Evolutionary conservation across 176 grass and related monocot species (phyloP).

Genomic region (Leersia perrieri): DNA sequence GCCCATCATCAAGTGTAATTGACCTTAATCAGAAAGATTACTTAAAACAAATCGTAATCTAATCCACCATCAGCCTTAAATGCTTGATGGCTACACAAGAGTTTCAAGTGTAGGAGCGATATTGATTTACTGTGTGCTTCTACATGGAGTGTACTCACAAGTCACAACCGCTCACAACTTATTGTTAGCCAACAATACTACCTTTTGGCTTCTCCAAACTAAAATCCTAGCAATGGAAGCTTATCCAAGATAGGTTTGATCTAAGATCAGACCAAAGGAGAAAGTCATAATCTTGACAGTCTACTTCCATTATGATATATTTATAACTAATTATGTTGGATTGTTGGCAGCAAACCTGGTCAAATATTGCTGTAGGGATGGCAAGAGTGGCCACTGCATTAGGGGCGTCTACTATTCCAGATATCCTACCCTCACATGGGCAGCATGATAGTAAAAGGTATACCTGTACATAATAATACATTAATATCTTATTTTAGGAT

Average conservation of each 20-base stretch:
- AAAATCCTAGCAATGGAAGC: background rate
- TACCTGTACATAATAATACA: slow-evolving; percentile 42
- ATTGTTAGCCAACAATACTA: background rate
- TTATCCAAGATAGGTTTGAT: background rate
- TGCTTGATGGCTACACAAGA: background rate
- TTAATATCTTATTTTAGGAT: slow-evolving; percentile 3
- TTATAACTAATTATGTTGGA: background rate
- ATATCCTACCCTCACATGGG: slow-evolving; percentile 93
- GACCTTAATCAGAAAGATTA: background rate
- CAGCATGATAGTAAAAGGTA: slow-evolving; percentile 91
- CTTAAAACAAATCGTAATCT: background rate
- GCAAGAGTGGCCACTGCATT: slow-evolving; percentile 90
- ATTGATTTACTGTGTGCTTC: background rate
- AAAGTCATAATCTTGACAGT: background rate
- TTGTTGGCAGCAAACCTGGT: slow-evolving; percentile 56
- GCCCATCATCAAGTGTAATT: background rate
- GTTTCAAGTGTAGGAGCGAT: background rate
- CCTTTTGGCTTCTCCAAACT: background rate
- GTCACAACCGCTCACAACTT: no score
- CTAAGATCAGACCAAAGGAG: background rate
- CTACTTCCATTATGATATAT: background rate
- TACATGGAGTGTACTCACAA: background rate
- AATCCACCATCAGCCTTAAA: background rate
- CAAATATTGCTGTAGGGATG: slow-evolving; percentile 85
- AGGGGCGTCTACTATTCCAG: slow-evolving; percentile 85